Percentiles rank a stretch among this genome's conserved stretches.
Evolutionary conservation across 345 rosid species (phyloP).

Genomic region (Syzygium jambos): DNA sequence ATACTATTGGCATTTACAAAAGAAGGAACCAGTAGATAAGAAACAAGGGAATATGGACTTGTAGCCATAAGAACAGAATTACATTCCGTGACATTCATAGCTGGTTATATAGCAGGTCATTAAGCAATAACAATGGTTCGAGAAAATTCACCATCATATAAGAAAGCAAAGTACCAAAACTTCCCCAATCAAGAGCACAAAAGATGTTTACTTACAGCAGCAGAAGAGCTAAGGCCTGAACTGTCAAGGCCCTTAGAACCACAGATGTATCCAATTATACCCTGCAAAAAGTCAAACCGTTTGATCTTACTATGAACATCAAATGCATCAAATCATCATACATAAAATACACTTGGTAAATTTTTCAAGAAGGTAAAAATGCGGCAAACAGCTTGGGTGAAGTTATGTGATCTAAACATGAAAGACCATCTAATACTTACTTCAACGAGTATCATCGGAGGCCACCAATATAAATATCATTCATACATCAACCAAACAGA

Average conservation of each 20-base stretch:
- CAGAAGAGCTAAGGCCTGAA: slow-evolving; percentile 97
- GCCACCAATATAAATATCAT: neutral
- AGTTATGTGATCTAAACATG: neutral
- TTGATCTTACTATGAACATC: neutral
- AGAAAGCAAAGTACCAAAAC: neutral
- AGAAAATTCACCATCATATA: neutral
- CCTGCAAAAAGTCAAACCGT: slow-evolving; percentile 37
- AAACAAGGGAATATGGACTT: neutral
- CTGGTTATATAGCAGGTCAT: neutral
- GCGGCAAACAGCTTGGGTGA: neutral
- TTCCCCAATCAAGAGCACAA: neutral
- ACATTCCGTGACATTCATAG: neutral
- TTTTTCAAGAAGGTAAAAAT: neutral
- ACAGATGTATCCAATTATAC: slow-evolving; percentile 73
- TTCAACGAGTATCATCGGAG: neutral
- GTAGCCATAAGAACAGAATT: neutral
- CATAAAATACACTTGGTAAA: neutral
- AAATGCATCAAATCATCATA: neutral
- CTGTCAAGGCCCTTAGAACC: slow-evolving; percentile 89
- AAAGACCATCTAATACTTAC: neutral
- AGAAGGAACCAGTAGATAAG: neutral
- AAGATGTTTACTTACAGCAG: slow-evolving; percentile 63
- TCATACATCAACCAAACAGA: neutral
- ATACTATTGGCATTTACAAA: neutral
- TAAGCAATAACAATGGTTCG: neutral